These are phyloP conservation scores for Thecaphora thlaspeos DNA, from an alignment of 1,284 basidiomycete species.

Conservation along the genomic window DNA sequence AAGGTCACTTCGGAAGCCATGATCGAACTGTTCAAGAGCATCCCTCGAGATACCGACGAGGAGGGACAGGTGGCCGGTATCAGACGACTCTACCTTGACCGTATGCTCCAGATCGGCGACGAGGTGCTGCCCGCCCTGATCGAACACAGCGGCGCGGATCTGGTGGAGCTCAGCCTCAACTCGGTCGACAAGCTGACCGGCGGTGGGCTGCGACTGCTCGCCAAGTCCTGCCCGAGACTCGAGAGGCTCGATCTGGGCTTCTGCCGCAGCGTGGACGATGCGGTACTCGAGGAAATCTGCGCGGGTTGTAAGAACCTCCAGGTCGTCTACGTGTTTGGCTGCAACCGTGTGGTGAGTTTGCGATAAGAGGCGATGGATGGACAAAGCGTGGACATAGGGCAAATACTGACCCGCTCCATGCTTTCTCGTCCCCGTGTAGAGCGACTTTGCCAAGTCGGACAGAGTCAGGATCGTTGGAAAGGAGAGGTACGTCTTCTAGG, in stretches of 20 bases:
- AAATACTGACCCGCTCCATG: no score
- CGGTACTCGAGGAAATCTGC: conserved; percentile 71
- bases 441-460: conserved; percentile 35
- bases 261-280: conserved; percentile 82
- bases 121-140: conserved; percentile 69
- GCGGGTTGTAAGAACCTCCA: conserved; percentile 33
- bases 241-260: conserved; percentile 77
- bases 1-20: conserved; percentile 60
- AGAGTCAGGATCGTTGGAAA: conserved; percentile 48
- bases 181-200: conserved; percentile 69
- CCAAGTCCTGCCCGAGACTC: conserved; percentile 58
- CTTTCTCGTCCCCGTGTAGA: not conserved
- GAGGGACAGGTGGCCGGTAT: conserved; percentile 20
- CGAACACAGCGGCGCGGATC: conserved; percentile 67
- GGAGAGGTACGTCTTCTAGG: conserved; percentile 25
- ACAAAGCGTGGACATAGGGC: no score
- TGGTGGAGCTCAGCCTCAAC: conserved; percentile 74
- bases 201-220: conserved; percentile 65
- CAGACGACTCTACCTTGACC: conserved; percentile 47
- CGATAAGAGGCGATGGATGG: not conserved
- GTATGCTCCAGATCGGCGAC: conserved; percentile 62
- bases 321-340: conserved; percentile 56
- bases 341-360: conserved; percentile 44
- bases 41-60: conserved; percentile 2
- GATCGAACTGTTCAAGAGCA: conserved; percentile 24